phyloP scores from a whole-genome alignment of 2,329 filamentous ascomycete species.

The Fonsecaea nubica region DNA sequence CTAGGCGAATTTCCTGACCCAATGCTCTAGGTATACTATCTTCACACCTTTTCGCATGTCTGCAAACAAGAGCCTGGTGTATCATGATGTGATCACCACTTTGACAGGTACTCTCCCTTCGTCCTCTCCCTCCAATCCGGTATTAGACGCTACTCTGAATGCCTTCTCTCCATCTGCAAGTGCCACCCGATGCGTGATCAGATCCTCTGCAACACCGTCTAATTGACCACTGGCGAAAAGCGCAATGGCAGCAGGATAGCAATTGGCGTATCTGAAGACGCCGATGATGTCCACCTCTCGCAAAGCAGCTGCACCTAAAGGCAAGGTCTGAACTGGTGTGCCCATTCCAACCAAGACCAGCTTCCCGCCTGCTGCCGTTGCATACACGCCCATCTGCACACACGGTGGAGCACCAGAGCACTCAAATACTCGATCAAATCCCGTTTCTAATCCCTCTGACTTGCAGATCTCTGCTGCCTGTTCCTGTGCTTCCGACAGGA shows the following conservation, averaged over 20 bases:
- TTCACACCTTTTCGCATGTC: background rate
- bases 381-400: slow-evolving; percentile 55
- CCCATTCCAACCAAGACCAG: slow-evolving; percentile 65
- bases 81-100: slow-evolving; percentile 51
- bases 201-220: slow-evolving; percentile 56
- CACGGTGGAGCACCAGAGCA: slow-evolving; percentile 55
- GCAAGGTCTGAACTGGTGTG: slow-evolving; percentile 61
- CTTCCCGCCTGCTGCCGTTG: slow-evolving; percentile 56
- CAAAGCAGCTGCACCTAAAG: slow-evolving; percentile 61
- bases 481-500: slow-evolving; percentile 44
- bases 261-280: slow-evolving; percentile 63
- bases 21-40: background rate
- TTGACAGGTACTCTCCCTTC: slow-evolving; percentile 61
- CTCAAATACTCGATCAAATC: slow-evolving; percentile 54
- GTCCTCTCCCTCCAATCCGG: slow-evolving; percentile 59
- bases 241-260: slow-evolving; percentile 62
- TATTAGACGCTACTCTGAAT: slow-evolving; percentile 53
- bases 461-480: slow-evolving; percentile 46
- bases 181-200: slow-evolving; percentile 61
- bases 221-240: slow-evolving; percentile 59
- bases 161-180: slow-evolving; percentile 58
- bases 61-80: background rate
- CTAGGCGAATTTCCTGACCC: background rate
- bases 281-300: slow-evolving; percentile 64
- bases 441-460: slow-evolving; percentile 41